These are phyloP conservation scores for Parastagonospora nodorum DNA, from an alignment of 2,329 filamentous ascomycete species.

Conservation along the genomic window DNA sequence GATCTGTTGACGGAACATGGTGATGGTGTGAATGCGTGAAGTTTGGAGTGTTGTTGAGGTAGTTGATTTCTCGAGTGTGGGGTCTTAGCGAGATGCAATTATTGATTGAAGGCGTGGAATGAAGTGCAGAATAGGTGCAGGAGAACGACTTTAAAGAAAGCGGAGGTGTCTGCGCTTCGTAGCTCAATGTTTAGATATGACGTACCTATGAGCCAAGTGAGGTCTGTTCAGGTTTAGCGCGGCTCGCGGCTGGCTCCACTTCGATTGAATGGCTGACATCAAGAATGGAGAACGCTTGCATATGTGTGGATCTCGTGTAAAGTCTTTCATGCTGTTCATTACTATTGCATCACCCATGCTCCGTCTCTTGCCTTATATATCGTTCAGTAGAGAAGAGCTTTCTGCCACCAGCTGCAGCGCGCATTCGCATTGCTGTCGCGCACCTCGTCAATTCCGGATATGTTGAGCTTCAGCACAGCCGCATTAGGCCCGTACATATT, in stretches of 20 bases:
- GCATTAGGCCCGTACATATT: conserved; percentile 53
- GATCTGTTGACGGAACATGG: conserved; percentile 54
- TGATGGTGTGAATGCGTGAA: conserved; percentile 25
- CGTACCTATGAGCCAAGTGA: conserved; percentile 23
- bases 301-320: neutral
- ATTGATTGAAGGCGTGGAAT: conserved; percentile 6
- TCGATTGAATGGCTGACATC: neutral
- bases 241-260: conserved; percentile 17
- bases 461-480: conserved; percentile 52
- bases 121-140: conserved; percentile 1
- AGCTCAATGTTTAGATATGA: conserved; percentile 17
- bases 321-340: conserved; percentile 4
- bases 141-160: conserved; percentile 22
- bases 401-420: conserved; percentile 61
- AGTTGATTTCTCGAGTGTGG: conserved; percentile 1
- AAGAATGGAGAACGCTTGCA: neutral
- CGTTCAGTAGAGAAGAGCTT: conserved; percentile 46
- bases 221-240: conserved; percentile 6
- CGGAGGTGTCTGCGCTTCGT: conserved; percentile 6
- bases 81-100: conserved; percentile 1
- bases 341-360: neutral
- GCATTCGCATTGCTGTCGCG: conserved; percentile 54
- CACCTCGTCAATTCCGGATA: conserved; percentile 47
- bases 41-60: neutral
- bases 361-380: neutral